Base-by-base conservation (phyloP, 2,329 filamentous ascomycete genomes). In the Xylariaceae sp. region DNA sequence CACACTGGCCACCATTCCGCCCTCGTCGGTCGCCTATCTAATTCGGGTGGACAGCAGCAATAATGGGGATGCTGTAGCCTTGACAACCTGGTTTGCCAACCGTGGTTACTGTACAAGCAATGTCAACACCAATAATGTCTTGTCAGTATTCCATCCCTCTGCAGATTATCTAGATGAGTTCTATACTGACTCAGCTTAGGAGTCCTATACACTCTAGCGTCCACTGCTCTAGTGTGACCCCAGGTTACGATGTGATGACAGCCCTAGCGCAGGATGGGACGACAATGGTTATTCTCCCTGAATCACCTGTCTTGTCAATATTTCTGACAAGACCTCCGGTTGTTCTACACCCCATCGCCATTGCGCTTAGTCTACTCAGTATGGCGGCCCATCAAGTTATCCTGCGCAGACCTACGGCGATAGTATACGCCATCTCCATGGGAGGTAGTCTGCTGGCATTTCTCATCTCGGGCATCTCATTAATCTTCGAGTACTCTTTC, bases 41-140 rank as follows among this genome's bases (percentile, higher is more conserved):
- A 17, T 54, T 11, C 55, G 56, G 16, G 50, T 49, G 24, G 59
- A 62, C 14, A 19, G 16, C 50, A 45, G 4, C 19, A 23, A 44
- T 16, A 16, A 28, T 26, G 23, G 17, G n/a, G 28, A 46, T 28
- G 37, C 39, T 7, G 26, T 37, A 7, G 17, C 40, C 26, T 46
- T 45, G 14, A 62, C 56, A 6, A 46, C 48, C 12, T 64, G 61
- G 61, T 56, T 64, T 16, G 17, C 54, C 29, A 46, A 26, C 17
- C 11, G 45, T 3, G 61, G 61, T 4, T 62, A 62, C 31, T 64
- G 61, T 28, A 45, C 48, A 3, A n/a, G 34, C 1, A 23, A 47
- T 12, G 16, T 17, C n/a, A 53, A 28, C n/a, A 43, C n/a, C n/a
- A n/a, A 51, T 16, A 29, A 41, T n/a, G 23, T 17, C 37, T 16